These are phyloP conservation scores for Dictyostelium brefeldianum DNA, from an alignment of 78 protist species.

Conservation along the genomic window DNA sequence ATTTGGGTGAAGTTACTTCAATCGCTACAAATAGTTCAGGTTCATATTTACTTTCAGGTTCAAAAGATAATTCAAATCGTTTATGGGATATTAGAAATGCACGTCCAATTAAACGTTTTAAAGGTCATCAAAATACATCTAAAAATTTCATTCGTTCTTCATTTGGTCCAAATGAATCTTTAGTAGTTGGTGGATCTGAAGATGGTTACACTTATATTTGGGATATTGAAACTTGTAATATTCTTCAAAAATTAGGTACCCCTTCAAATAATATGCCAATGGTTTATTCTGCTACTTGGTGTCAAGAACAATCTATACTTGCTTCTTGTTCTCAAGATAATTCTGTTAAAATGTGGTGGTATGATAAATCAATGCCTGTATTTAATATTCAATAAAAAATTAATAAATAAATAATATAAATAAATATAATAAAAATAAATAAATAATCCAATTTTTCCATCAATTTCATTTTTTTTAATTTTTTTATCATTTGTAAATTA, in stretches of 20 bases:
- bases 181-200: constrained; percentile 91
- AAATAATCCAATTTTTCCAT: neutral
- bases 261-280: constrained; percentile 32
- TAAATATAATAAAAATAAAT: neutral
- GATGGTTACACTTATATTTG: constrained; percentile 88
- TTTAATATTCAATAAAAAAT: constrained; percentile 9
- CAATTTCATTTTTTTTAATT: too few relatives aligned
- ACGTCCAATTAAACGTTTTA: constrained; percentile 84
- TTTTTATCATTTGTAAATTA: too few relatives aligned
- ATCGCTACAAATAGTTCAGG: constrained; percentile 86
- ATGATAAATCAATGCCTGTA: constrained; percentile 62
- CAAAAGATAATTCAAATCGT: constrained; percentile 92
- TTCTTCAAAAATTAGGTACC: constrained; percentile 76
- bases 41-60: constrained; percentile 70
- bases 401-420: neutral
- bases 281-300: constrained; percentile 86
- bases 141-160: constrained; percentile 84
- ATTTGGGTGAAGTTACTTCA: constrained; percentile 93
- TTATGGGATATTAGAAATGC: constrained; percentile 92
- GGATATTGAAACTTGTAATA: constrained; percentile 79
- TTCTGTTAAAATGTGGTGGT: constrained; percentile 81
- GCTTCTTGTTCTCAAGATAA: constrained; percentile 87
- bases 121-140: constrained; percentile 94
- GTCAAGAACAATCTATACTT: constrained; percentile 58
- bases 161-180: constrained; percentile 84